Evolutionary conservation across 1,284 basidiomycete species (phyloP).

Genomic region (Ceratobasidium sp.): DNA sequence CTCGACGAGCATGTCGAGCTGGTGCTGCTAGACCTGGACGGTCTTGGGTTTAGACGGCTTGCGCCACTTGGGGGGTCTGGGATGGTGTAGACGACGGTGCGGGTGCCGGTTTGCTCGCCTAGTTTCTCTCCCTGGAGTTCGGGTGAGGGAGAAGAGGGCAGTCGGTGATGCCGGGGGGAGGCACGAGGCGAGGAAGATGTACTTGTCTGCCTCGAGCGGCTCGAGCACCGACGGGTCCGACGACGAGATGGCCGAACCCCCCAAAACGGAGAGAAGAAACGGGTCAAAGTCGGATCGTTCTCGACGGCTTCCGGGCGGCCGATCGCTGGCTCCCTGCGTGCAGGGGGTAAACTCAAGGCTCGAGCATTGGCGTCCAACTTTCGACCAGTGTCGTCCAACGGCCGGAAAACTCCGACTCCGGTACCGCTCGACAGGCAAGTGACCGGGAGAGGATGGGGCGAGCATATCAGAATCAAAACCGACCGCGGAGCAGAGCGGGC

Average conservation of each 20-base stretch:
- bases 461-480: no score
- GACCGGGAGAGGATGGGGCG: no score
- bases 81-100: constrained; percentile 36
- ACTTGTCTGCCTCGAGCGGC: constrained; percentile 33
- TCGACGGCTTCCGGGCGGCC: constrained; percentile 10
- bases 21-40: not conserved
- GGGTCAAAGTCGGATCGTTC: constrained; percentile 23
- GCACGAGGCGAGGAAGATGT: constrained; percentile 55
- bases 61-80: constrained; percentile 26
- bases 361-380: constrained; percentile 2
- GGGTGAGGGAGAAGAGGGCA: no score
- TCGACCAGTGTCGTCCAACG: constrained; percentile 5
- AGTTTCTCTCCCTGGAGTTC: no score
- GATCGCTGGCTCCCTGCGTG: constrained; percentile 14
- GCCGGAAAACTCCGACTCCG: constrained; percentile 14
- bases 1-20: constrained; percentile 3
- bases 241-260: constrained; percentile 19
- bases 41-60: constrained; percentile 14
- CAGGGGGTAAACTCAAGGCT: not conserved
- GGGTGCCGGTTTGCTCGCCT: no score
- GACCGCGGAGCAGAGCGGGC: no score
- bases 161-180: no score
- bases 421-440: constrained; percentile 18
- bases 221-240: constrained; percentile 42
- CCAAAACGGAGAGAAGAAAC: not conserved